phyloP scores from a whole-genome alignment of 163 green algal genomes.

The Chloroidium sp. region DNA sequence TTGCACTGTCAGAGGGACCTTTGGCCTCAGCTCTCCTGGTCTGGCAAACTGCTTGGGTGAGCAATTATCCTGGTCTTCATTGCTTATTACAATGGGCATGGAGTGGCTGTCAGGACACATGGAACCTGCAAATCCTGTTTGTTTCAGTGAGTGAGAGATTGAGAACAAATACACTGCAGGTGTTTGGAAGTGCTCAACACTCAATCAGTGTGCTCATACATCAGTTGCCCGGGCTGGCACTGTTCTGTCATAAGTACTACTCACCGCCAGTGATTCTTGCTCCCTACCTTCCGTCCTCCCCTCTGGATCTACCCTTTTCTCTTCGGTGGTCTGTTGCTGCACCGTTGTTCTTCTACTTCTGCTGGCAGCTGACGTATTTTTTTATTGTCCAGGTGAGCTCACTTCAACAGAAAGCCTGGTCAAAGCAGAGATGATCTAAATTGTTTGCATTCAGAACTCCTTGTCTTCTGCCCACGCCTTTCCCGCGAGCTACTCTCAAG shows the following conservation, averaged over 20 bases:
- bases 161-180: not conserved
- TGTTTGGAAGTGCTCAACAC: not conserved
- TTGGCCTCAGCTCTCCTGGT: constrained; percentile 51
- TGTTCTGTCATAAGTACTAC: constrained; percentile 36
- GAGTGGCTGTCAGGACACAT: not conserved
- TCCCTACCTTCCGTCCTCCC: not conserved
- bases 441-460: not conserved
- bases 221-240: constrained; percentile 53
- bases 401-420: not conserved
- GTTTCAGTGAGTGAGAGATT: not conserved
- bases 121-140: not conserved
- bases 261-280: constrained; percentile 7
- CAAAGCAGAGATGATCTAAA: too few relatives aligned
- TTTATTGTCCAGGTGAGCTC: constrained; percentile 49
- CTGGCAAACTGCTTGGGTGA: constrained; percentile 66
- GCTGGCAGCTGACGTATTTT: constrained; percentile 54
- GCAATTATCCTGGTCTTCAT: not conserved
- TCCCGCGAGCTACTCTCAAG: not conserved
- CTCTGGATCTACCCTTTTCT: not conserved
- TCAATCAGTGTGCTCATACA: constrained; percentile 56
- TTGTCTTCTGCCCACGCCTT: not conserved
- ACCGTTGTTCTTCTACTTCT: constrained; percentile 45
- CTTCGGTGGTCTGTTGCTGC: constrained; percentile 28
- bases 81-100: too few relatives aligned
- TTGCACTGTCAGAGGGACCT: constrained; percentile 59